Base-by-base conservation (phyloP, 1,284 basidiomycete species). In the Singerocomus inundabilis region DNA sequence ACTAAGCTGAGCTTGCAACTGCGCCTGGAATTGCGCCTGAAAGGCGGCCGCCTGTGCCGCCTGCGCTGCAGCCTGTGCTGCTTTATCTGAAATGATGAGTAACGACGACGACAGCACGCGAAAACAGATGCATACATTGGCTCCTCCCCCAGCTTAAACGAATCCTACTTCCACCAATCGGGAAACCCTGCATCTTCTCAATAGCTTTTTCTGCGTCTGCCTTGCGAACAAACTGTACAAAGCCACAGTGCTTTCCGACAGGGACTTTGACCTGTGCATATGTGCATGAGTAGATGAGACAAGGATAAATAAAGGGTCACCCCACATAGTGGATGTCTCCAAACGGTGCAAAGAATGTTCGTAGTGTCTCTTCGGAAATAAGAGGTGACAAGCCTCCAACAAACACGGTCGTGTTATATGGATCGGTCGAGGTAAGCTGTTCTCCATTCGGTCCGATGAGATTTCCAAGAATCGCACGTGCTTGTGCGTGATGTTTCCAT, bases 121-220 rank as follows among this genome's bases (percentile, higher is more conserved):
- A 42, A 26, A 28, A 44, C 24, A 21, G 33, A 49, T 11, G 72
- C 85, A 55, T 62, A 92, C 90, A 90, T 80, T 93, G 91, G 69
- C 87, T 91, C 38, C 93, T 79, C 28, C 94, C 93, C 93, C 93
- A 98, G 63, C 91, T 93, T 50, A 97, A 71, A 35, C 93, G 80
- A 59, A 98, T 93, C 57, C 91, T 79, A 55, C 91, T 93, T 12
- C 92, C 92, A 39, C 91, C 91, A 57, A 97, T 87, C 6, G 91
- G 91, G 68, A 94, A 97, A 21, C 92, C 93, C 72, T 97, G 93
- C 93, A 97, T 94, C 69, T 91, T 90, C 69, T 93, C 89, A 57
- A 98, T 97, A 3, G 94, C 93, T 25, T 81, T 78, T 66, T 96
- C 92, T 6, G 94, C 94, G 69, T 97, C 94, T 11, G 82, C 82